Evolutionary conservation across 768 basidiomycete species (phyloP), one percentile per base, ranked within the genome.

Genomic region (Phlebiopsis flavidoalba): DNA sequence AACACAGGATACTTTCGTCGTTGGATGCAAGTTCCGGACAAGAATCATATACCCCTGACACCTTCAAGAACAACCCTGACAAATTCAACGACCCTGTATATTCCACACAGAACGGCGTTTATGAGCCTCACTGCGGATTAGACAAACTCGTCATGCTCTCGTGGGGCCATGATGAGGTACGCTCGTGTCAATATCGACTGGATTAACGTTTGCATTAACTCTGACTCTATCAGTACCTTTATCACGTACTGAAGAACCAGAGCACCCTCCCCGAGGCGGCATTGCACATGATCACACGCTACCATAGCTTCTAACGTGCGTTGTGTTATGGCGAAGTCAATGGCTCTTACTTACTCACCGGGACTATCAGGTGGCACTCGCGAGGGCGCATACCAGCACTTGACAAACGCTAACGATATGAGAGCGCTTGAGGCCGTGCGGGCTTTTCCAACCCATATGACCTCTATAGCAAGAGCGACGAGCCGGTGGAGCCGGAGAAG

Each of bases 391-490:
- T 96, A 96, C 76, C 70, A 72, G 21, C 88, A 95, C 69, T 83
- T 96, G 51, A 87, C 83, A 63, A 86, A 86, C 70, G 87, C 87
- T 17, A 84, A 86, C 57, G 91, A 93, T 71, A 64, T 73, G 60
- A 75, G 75, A 57, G 78, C 83, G 19, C 82, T 93, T 35, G 83
- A 79, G 45, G 93, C 92, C 15, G 92, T 93, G 31, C 81, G 82
- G 49, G 88, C 87, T 0, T 96, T 96, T n/a, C n/a, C 82, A 96
- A 95, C 74, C 93, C 94, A 0, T 96, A 95, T 73, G 94, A 95
- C 69, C 82, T 97, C 7, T 97, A 97, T 78, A 89, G 87, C 79
- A 96, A 96, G 75, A 84, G 81, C 67, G 91, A 95, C 67, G 81
- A 82, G 47, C 82, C 85, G 5, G 83, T 87, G 57, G 73, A 84